Percentiles rank a stretch among this genome's conserved stretches.
Evolutionary conservation across 2,329 filamentous ascomycete species (phyloP).

Genomic region (Fusarium temperatum): DNA sequence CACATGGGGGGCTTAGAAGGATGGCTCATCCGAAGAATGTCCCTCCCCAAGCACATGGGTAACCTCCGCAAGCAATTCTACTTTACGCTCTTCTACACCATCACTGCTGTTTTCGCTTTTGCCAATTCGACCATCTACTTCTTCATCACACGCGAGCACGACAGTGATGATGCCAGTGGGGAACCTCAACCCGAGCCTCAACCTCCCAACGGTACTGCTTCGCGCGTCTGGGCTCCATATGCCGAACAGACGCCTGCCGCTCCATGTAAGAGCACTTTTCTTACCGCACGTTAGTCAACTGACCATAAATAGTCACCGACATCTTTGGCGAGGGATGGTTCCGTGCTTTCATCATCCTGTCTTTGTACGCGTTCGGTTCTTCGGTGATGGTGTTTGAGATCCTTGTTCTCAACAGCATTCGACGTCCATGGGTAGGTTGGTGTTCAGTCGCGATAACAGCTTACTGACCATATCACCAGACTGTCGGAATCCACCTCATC

Average conservation of each 20-base stretch:
- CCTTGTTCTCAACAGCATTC: slow-evolving; percentile 62
- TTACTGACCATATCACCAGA: slow-evolving; percentile 46
- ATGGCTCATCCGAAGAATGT: slow-evolving; percentile 52
- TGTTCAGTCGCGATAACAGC: too few relatives aligned
- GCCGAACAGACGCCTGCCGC: slow-evolving; percentile 11
- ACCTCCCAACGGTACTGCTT: slow-evolving; percentile 8
- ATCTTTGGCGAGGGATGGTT: slow-evolving; percentile 60
- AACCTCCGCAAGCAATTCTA: slow-evolving; percentile 55
- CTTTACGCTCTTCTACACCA: slow-evolving; percentile 62
- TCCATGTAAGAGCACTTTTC: slow-evolving; percentile 35
- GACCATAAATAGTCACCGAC: slow-evolving; percentile 53
- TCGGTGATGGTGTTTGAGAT: slow-evolving; percentile 57
- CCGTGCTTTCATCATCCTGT: slow-evolving; percentile 57
- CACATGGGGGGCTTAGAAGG: slow-evolving; percentile 50
- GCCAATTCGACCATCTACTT: slow-evolving; percentile 63
- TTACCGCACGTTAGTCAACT: slow-evolving; percentile 31
- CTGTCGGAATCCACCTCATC: slow-evolving; percentile 54
- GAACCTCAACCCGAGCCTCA: slow-evolving; percentile 10
- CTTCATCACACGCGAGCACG: slow-evolving; percentile 51
- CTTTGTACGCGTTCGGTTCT: slow-evolving; percentile 55
- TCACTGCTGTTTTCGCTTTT: slow-evolving; percentile 56
- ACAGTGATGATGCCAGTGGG: slow-evolving; percentile 22
- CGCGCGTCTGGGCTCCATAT: slow-evolving; percentile 10
- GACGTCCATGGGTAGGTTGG: slow-evolving; percentile 56
- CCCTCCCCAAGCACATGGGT: slow-evolving; percentile 55